These are phyloP conservation scores for Echium plantagineum DNA, from an alignment of 257 asterid genomes.

Conservation along the genomic window DNA sequence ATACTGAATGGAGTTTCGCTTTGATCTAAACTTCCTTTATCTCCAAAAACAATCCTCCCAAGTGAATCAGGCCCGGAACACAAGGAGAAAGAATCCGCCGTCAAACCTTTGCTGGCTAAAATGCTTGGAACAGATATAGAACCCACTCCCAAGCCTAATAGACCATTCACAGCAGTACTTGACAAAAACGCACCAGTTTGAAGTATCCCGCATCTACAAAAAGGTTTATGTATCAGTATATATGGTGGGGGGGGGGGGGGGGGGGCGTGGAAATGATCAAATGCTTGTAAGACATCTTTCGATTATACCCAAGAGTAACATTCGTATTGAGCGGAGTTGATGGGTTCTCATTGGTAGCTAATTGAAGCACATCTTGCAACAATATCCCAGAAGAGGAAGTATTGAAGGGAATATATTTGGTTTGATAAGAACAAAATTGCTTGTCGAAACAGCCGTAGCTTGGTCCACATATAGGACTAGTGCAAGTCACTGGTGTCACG, in stretches of 20 bases:
- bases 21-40: conserved; percentile 59
- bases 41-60: conserved; percentile 92
- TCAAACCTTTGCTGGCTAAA: conserved; percentile 60
- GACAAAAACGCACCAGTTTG: conserved; percentile 85
- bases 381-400: conserved; percentile 77
- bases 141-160: conserved; percentile 86
- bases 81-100: conserved; percentile 88
- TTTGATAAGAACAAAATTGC: conserved; percentile 65
- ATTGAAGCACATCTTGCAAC: conserved; percentile 74
- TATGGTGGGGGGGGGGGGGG: neutral
- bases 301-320: conserved; percentile 65
- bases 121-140: conserved; percentile 67
- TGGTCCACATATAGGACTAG: conserved; percentile 53
- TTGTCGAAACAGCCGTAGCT: conserved; percentile 34
- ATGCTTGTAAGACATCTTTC: neutral
- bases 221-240: neutral
- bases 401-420: conserved; percentile 50
- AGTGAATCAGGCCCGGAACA: conserved; percentile 77
- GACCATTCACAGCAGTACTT: conserved; percentile 90
- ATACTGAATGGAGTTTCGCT: conserved; percentile 58
- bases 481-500: conserved; percentile 49
- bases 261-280: neutral
- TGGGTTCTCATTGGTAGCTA: conserved; percentile 40
- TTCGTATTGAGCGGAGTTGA: conserved; percentile 38
- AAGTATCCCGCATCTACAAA: conserved; percentile 72